Conservation (phyloP, 768 basidiomycete species). For the Filobasidium wieringae region DNA sequence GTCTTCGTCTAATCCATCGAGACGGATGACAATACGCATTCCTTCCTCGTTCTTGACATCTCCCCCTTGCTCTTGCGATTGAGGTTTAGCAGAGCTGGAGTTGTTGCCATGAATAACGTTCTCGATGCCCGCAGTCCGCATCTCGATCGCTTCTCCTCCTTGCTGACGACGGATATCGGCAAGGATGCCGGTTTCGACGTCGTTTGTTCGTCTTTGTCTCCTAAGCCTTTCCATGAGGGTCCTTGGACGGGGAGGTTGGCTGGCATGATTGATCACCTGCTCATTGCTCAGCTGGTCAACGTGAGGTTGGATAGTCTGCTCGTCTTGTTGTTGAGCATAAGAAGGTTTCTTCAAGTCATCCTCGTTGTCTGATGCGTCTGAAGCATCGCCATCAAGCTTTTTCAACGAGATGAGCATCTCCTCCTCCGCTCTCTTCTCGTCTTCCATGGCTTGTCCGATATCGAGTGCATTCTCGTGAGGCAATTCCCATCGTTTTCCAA, state of each 20-base stretch:
- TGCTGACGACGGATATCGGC: conserved; percentile 11
- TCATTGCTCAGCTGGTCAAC: conserved; percentile 61
- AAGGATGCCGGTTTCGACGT: conserved; percentile 9
- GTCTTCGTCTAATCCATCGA: conserved; percentile 69
- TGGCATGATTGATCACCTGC: conserved; percentile 49
- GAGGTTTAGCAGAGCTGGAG: too few species aligned
- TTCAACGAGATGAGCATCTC: neutral
- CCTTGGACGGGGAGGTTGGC: neutral
- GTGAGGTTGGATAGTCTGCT: neutral
- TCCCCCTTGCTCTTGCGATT: neutral
- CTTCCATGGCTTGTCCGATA: conserved; percentile 40
- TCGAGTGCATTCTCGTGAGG: conserved; percentile 72
- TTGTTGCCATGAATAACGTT: too few species aligned
- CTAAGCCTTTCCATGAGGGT: neutral
- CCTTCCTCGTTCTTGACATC: conserved; percentile 44
- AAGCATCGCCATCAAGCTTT: neutral
- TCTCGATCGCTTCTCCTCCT: conserved; percentile 14
- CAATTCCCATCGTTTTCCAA: conserved; percentile 58
- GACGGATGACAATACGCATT: conserved; percentile 62
- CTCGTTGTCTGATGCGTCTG: conserved; percentile 12
- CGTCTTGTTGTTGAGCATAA: conserved; percentile 41
- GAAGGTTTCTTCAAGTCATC: conserved; percentile 40
- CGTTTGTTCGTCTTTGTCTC: neutral
- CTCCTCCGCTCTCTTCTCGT: neutral
- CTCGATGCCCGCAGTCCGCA: neutral